A percentile compares a stretch with the other conserved stretches of the same genome.
phyloP scores from a whole-genome alignment of 768 basidiomycete genomes.

The Hygrophorus pudorinus region DNA sequence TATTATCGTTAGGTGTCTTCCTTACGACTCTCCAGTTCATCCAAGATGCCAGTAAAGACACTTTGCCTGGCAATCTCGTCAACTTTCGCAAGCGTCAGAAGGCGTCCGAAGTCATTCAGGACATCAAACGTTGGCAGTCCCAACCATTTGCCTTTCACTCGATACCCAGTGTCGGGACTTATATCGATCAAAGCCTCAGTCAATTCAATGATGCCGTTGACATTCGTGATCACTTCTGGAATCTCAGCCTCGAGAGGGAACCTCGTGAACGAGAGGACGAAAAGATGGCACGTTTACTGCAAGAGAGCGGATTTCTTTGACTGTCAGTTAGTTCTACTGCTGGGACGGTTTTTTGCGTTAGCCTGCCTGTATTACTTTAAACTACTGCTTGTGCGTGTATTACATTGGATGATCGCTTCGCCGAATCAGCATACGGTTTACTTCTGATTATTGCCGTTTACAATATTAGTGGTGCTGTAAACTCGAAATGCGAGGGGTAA shows the following conservation, averaged over 20 bases:
- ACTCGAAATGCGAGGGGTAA: too few relatives aligned
- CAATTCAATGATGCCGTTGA: constrained; percentile 59
- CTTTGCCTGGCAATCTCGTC: constrained; percentile 65
- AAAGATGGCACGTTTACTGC: constrained; percentile 85
- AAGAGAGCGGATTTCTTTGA: constrained; percentile 82
- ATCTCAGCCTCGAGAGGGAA: constrained; percentile 77
- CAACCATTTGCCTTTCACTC: constrained; percentile 78
- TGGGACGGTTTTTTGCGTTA: not conserved
- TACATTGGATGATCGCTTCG: too few relatives aligned
- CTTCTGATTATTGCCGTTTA: too few relatives aligned
- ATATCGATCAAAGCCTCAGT: constrained; percentile 70
- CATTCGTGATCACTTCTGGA: constrained; percentile 74
- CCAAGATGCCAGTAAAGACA: constrained; percentile 91
- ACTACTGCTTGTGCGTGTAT: not conserved
- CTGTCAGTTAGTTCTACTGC: not conserved
- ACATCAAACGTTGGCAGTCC: constrained; percentile 94
- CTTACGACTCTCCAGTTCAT: constrained; percentile 96
- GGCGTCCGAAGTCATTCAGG: constrained; percentile 92
- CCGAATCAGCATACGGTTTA: too few relatives aligned
- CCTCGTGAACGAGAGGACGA: constrained; percentile 94
- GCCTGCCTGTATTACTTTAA: not conserved
- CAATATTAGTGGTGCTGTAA: too few relatives aligned
- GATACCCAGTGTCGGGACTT: constrained; percentile 57
- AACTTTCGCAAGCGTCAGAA: constrained; percentile 96
- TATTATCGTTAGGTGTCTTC: constrained; percentile 64